A percentile compares a stretch with the other conserved stretches of the same genome.
Evolutionary conservation across 129 eudicot genomes (phyloP).

Genomic region (Pittosporum tobira): DNA sequence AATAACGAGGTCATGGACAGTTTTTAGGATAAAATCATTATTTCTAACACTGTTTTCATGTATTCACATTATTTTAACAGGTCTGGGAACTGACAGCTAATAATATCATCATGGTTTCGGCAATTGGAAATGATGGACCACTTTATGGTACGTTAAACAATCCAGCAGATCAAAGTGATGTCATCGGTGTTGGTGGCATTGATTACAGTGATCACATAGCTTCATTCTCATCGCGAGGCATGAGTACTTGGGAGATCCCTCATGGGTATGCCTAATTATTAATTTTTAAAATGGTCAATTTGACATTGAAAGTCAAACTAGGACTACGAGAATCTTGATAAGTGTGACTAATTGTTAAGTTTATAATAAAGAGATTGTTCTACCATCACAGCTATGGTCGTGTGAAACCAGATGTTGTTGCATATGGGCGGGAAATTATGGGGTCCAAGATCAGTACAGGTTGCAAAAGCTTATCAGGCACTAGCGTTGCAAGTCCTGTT

Average conservation of each 20-base stretch:
- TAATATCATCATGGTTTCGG: conserved; percentile 96
- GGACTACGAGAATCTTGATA: too few species aligned
- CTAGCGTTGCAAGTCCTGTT: conserved; percentile 99
- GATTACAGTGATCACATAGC: conserved; percentile 99
- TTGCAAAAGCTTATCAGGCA: conserved; percentile 93
- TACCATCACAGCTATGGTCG: conserved; percentile 85
- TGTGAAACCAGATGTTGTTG: conserved; percentile 95
- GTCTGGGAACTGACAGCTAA: conserved; percentile 98
- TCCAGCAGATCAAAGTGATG: conserved; percentile 99
- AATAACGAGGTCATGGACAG: too few species aligned
- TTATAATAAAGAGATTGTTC: too few species aligned
- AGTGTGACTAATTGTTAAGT: too few species aligned
- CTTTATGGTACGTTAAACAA: conserved; percentile 94
- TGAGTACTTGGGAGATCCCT: conserved; percentile 99
- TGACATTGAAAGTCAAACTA: too few species aligned
- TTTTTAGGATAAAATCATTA: too few species aligned
- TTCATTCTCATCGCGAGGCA: conserved; percentile 97
- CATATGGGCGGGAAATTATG: conserved; percentile 96
- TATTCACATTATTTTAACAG: conserved; percentile 22
- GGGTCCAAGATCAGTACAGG: conserved; percentile 98
- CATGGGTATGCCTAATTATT: too few species aligned
- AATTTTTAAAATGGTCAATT: too few species aligned
- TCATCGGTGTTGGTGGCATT: conserved; percentile 97
- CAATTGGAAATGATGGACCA: conserved; percentile 98
- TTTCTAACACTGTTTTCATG: too few species aligned